Evolutionary conservation across 495 filamentous ascomycete species (phyloP).

Genomic region (Penicillium parvum): DNA sequence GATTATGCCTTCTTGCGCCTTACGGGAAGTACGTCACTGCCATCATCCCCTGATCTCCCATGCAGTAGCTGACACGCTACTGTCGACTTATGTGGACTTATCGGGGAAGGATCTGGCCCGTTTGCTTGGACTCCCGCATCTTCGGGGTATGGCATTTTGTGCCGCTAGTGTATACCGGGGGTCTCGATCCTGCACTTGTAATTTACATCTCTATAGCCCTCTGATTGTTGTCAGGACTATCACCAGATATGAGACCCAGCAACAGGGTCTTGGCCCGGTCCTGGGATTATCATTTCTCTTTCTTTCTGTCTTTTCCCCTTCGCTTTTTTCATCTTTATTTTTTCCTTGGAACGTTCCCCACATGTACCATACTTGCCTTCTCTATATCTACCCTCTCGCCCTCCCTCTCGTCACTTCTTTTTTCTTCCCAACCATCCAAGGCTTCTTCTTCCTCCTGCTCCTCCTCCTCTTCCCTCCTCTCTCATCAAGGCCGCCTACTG

Average conservation of each 20-base stretch:
- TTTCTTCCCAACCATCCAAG: neutral
- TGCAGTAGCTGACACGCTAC: slow-evolving; percentile 17
- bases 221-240: too few species aligned
- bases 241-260: neutral
- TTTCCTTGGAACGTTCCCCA: slow-evolving; percentile 9
- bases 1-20: slow-evolving; percentile 33
- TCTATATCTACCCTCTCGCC: slow-evolving; percentile 14
- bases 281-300: slow-evolving; percentile 5
- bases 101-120: too few species aligned
- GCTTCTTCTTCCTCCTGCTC: slow-evolving; percentile 2
- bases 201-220: neutral
- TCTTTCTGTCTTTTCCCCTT: slow-evolving; percentile 8
- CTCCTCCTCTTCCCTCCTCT: neutral
- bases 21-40: slow-evolving; percentile 25
- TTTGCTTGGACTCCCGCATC: too few species aligned
- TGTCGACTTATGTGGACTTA: slow-evolving; percentile 3
- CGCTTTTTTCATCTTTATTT: slow-evolving; percentile 4
- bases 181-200: neutral
- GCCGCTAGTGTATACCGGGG: too few species aligned
- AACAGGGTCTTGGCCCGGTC: slow-evolving; percentile 1
- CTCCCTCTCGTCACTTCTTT: neutral
- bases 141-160: too few species aligned
- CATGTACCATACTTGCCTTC: slow-evolving; percentile 8
- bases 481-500: neutral
- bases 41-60: slow-evolving; percentile 26